Base-by-base conservation (phyloP, 495 filamentous ascomycete species). In the Penicillium angulare region DNA sequence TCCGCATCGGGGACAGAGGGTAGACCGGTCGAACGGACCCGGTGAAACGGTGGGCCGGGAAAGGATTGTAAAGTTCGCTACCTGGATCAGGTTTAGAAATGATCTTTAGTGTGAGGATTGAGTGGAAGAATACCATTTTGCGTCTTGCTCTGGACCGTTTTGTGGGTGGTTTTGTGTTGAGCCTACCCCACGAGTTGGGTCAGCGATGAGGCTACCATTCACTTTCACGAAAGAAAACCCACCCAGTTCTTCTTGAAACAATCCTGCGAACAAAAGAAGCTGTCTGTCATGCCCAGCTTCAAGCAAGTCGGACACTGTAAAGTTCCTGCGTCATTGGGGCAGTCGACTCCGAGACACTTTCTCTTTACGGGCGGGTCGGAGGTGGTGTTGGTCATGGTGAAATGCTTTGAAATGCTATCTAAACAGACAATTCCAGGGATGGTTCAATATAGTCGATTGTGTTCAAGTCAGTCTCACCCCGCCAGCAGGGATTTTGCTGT, bases 241-340 rank as follows among this genome's bases (percentile, higher is more conserved):
- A 93, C 89, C 90, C 90, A 95, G 69, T 85, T 93, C 63, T 79
- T 82, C 74, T 92, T 95, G 71, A 95, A 95, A 74, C 90, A 95
- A 53, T 95, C 90, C 63, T 95, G 90, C 1, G 86, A 84, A 72
- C 90, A 95, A 72, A 95, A 95, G 61, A 77, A 92, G 65, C 86
- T 89, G 55, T 86, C 85, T 68, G 86, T 90, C n/a, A 53, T 5
- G 15, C 83, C 89, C 10, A 88, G 62, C 62, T 88, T 91, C 53
- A 92, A 72, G 60, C 90, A 95, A 22, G 84, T 92, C 23, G 90
- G 90, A 68, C 90, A 95, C 62, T 95, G 88, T n/a, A 95, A 70
- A 10, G 78, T 67, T 17, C 86, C 80, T 33, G 87, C 86, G 39
- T 88, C 83, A 52, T 92, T 91, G 9, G 73, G 68, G 68, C 90